A percentile compares a stretch with the other conserved stretches of the same genome.
Evolutionary conservation across 2,329 filamentous ascomycete genomes (phyloP).

Genomic region (Septoria linicola): DNA sequence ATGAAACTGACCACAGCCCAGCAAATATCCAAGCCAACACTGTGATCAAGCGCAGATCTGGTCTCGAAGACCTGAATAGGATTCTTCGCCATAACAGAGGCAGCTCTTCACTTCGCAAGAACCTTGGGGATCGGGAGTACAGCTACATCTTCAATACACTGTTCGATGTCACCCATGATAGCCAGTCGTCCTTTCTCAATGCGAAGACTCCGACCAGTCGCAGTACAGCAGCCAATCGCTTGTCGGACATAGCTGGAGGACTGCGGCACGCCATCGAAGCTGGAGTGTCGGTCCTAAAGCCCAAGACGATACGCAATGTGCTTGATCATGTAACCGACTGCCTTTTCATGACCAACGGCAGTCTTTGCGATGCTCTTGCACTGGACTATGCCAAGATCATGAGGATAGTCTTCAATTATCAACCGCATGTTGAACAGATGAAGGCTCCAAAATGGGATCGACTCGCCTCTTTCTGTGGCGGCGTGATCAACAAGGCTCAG

Average conservation of each 20-base stretch:
- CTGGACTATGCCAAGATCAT: constrained; percentile 78
- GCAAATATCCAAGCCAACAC: constrained; percentile 45
- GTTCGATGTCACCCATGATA: constrained; percentile 66
- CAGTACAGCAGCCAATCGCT: constrained; percentile 49
- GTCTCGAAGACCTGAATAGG: constrained; percentile 56
- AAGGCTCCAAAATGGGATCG: constrained; percentile 63
- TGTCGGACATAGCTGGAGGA: constrained; percentile 68
- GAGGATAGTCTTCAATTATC: constrained; percentile 66
- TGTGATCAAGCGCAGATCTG: constrained; percentile 50
- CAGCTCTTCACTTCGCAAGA: constrained; percentile 40
- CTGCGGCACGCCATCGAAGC: constrained; percentile 71
- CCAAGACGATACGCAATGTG: constrained; percentile 75
- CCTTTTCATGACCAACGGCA: constrained; percentile 54
- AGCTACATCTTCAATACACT: constrained; percentile 78
- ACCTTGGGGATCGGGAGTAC: constrained; percentile 72
- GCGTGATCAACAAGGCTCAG: constrained; percentile 49
- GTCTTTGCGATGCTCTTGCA: constrained; percentile 66
- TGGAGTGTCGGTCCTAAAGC: constrained; percentile 61
- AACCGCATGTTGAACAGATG: constrained; percentile 68
- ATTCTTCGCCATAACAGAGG: constrained; percentile 56
- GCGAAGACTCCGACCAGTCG: constrained; percentile 47
- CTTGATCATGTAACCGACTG: constrained; percentile 79
- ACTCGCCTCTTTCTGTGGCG: constrained; percentile 69
- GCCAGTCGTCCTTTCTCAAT: constrained; percentile 64
- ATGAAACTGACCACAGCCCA: neutral